Base-by-base conservation (phyloP, 345 rosid genomes). In the Laguncularia racemosa region DNA sequence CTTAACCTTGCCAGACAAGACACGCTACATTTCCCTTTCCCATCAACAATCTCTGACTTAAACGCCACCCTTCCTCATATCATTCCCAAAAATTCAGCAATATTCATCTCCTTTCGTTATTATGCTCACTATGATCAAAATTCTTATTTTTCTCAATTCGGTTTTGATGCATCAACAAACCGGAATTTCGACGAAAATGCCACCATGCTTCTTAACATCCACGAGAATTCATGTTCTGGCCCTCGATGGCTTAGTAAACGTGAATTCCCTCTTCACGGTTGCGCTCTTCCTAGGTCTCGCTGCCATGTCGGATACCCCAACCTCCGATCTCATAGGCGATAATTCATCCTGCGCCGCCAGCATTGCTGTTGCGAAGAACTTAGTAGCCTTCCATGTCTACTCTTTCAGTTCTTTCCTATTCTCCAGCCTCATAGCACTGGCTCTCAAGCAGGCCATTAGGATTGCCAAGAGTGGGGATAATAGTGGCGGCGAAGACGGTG, bases 221-320 rank as follows among this genome's bases (percentile, higher is more conserved):
- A 79, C 85, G 1, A 60, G 64, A 12, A 84, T 87, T 63, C 93
- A 87, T 62, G 65, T 87, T 12, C 79, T 79, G 71, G 97, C 97
- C 51, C 62, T 90, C n/a, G 95, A 89, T 38, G 95, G 96, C 11
- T 76, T 91, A 52, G 78, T 87, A 16, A 77, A 85, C 61, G 93
- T 91, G 17, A 91, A 91, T 56, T 87, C 93, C 19, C 81, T 91
- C 50, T 91, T 91, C 81, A 77, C 96, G 16, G 53, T 85, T 6
- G 97, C 85, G 5, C 90, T 87, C 71, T 91, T 91, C 72, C 83
- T 91, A 44, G 96, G 97, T 55, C 82, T 91, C 15, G 17, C 88
- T 1, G 61, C 67, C 64, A 72, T 78, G 6, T 56, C 80, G 2
- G 69, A 60, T 56, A 56, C 76, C 46, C 12, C 66, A 47, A 48